Conservation (phyloP, 2,329 filamentous ascomycete species). For the Colletotrichum sp. region DNA sequence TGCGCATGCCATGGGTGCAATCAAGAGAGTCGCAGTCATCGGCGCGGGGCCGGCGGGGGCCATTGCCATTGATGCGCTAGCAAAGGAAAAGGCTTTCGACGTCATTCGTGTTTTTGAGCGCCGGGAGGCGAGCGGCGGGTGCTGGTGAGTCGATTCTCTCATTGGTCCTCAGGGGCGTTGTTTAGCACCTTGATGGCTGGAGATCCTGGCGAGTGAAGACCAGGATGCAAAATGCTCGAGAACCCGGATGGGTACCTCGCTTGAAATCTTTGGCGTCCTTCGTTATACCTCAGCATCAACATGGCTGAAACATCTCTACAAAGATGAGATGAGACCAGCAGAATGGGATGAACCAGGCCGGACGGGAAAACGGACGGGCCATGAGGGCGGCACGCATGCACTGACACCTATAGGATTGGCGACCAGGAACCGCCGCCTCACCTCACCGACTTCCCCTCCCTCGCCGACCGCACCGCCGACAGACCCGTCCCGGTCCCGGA, state of each 20-base stretch:
- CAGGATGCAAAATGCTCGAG: background rate
- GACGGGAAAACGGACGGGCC: background rate
- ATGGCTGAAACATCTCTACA: background rate
- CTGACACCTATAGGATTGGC: constrained; percentile 42
- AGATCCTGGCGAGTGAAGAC: background rate
- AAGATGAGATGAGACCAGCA: background rate
- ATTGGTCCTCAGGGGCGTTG: background rate
- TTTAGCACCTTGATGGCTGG: background rate
- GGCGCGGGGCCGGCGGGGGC: constrained; percentile 65
- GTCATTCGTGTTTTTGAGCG: constrained; percentile 66
- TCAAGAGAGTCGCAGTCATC: constrained; percentile 59
- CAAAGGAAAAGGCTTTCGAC: constrained; percentile 62
- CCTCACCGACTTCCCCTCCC: constrained; percentile 46
- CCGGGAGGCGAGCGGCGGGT: constrained; percentile 62
- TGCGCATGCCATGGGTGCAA: constrained; percentile 11
- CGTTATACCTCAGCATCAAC: background rate
- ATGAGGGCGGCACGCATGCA: background rate
- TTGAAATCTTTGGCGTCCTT: background rate
- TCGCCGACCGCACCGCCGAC: constrained; percentile 56
- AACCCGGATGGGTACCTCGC: background rate
- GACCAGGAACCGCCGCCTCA: constrained; percentile 39
- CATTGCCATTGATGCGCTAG: constrained; percentile 64
- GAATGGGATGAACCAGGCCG: background rate
- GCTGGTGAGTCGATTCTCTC: constrained; percentile 53
- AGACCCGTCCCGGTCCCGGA: constrained; percentile 49